Evolutionary conservation across 2,329 filamentous ascomycete species (phyloP).

Genomic region (Pseudogymnoascus sp.): DNA sequence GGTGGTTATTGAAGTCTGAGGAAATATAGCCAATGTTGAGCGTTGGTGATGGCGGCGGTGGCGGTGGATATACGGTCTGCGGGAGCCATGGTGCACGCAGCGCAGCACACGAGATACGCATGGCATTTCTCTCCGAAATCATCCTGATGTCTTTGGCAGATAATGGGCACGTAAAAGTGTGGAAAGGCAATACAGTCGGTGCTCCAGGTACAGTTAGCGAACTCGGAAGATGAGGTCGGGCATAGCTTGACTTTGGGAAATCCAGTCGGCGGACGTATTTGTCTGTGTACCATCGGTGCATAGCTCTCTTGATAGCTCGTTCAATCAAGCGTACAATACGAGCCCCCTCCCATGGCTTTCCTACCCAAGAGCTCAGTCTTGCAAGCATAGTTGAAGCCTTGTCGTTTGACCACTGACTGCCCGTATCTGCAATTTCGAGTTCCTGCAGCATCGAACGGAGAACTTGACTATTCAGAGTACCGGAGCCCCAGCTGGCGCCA

Average conservation of each 20-base stretch:
- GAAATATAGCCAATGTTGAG: slow-evolving; percentile 95
- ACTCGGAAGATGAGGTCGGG: slow-evolving; percentile 65
- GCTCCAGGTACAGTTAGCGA: slow-evolving; percentile 74
- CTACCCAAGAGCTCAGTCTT: slow-evolving; percentile 55
- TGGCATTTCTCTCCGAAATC: slow-evolving; percentile 91
- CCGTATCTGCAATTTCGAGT: slow-evolving; percentile 29
- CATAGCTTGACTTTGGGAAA: slow-evolving; percentile 55
- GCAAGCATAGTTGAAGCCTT: slow-evolving; percentile 30
- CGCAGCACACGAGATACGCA: slow-evolving; percentile 87
- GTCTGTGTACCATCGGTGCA: slow-evolving; percentile 85
- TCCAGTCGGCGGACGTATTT: slow-evolving; percentile 59
- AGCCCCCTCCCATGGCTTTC: slow-evolving; percentile 80
- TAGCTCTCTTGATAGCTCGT: slow-evolving; percentile 68
- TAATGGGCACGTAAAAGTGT: slow-evolving; percentile 93
- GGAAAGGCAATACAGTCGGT: slow-evolving; percentile 91
- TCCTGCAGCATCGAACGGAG: slow-evolving; percentile 39
- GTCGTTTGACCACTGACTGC: slow-evolving; percentile 30
- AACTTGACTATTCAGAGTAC: slow-evolving; percentile 53
- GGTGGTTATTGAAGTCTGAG: slow-evolving; percentile 98
- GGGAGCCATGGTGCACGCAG: slow-evolving; percentile 83
- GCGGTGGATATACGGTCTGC: slow-evolving; percentile 73
- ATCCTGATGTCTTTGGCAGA: slow-evolving; percentile 85
- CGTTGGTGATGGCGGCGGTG: slow-evolving; percentile 70
- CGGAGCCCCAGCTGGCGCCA: slow-evolving; percentile 78
- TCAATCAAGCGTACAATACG: slow-evolving; percentile 78